Evolutionary conservation across 306 rosid genomes (phyloP).

Genomic region (Hippophae tibetana): DNA sequence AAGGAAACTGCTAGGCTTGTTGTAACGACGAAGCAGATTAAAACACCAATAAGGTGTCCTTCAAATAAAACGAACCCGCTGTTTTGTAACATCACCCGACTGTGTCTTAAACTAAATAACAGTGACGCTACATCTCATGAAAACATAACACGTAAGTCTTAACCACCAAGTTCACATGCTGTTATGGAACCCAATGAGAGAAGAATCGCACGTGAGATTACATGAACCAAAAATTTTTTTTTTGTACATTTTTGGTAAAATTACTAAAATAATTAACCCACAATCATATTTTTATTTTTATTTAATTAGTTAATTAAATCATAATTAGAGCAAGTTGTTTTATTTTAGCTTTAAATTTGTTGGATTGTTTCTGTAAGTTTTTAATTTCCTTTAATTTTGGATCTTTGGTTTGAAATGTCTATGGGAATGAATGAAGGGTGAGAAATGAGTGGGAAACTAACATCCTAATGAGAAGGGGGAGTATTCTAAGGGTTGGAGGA

Average conservation of each 20-base stretch:
- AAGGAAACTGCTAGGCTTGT: constrained; percentile 63
- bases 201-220: not conserved
- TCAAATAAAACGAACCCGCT: constrained; percentile 10
- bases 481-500: constrained; percentile 43
- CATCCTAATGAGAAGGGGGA: constrained; percentile 41
- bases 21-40: constrained; percentile 47
- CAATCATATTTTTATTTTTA: no score
- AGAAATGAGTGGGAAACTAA: constrained; percentile 33
- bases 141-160: constrained; percentile 16
- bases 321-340: not conserved
- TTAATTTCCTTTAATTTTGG: constrained; percentile 42
- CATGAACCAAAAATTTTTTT: no score
- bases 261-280: constrained; percentile 5
- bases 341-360: not conserved
- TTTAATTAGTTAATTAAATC: not conserved
- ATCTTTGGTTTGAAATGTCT: constrained; percentile 46
- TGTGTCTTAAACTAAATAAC: constrained; percentile 21
- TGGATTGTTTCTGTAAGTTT: not conserved
- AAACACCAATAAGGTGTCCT: constrained; percentile 10
- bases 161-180: constrained; percentile 22
- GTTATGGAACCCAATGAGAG: constrained; percentile 1
- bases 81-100: constrained; percentile 15
- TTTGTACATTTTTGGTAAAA: not conserved
- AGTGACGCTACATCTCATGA: constrained; percentile 10
- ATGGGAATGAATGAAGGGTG: constrained; percentile 26